phyloP scores from a whole-genome alignment of 1,139 yeast genomes.

The Blastobotrys serpentis region DNA sequence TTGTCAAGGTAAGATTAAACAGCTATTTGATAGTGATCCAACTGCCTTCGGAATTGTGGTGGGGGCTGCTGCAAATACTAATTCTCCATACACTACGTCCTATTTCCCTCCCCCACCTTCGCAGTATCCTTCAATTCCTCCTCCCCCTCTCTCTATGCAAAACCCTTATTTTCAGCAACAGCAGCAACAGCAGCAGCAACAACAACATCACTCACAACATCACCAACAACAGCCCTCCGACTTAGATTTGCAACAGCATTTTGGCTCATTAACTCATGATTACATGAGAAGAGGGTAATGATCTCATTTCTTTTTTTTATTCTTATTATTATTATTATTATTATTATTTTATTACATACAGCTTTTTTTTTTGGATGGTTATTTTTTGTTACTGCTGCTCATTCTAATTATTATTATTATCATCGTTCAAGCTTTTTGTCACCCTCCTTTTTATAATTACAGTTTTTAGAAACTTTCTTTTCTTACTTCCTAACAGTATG shows the following conservation, averaged over 20 bases:
- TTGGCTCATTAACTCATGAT: constrained; percentile 5
- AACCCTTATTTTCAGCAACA: constrained; percentile 3
- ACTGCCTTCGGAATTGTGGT: constrained; percentile 51
- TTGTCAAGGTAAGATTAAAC: constrained; percentile 54
- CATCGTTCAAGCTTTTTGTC: not conserved
- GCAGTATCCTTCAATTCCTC: constrained; percentile 9
- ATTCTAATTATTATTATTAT: constrained; percentile 5
- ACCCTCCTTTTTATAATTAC: not conserved
- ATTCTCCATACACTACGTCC: constrained; percentile 1
- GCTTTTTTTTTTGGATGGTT: not conserved
- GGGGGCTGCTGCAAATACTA: constrained; percentile 13
- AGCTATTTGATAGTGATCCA: constrained; percentile 58
- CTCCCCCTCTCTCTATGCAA: not conserved
- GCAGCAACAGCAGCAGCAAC: constrained; percentile 5
- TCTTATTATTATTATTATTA: not conserved
- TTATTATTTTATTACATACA: too few species aligned
- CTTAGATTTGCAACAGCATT: constrained; percentile 4
- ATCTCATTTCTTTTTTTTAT: constrained; percentile 3
- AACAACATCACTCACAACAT: not conserved
- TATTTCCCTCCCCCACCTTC: constrained; percentile 2
- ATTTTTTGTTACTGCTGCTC: constrained; percentile 1
- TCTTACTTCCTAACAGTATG: not conserved
- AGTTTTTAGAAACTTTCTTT: not conserved
- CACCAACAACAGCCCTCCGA: not conserved
- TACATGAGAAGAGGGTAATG: constrained; percentile 4